Conservation (phyloP, 2,329 filamentous ascomycete genomes). For the Fusarium nematophilum region DNA sequence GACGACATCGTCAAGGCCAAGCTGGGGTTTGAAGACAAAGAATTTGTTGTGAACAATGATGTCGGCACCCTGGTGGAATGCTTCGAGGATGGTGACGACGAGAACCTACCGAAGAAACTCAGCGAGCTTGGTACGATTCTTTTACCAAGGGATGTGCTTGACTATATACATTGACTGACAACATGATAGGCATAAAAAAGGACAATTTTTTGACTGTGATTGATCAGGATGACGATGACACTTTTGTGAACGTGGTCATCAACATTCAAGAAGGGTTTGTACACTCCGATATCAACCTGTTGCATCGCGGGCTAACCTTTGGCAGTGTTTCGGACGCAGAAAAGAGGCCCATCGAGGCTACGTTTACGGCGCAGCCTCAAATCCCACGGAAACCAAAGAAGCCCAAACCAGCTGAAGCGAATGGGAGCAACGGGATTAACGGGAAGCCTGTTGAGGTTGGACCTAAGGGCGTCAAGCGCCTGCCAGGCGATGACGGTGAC, state of each 20-base stretch:
- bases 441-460: conserved; percentile 52
- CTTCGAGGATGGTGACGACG: conserved; percentile 78
- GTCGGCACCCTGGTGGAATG: conserved; percentile 76
- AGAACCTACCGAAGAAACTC: conserved; percentile 85
- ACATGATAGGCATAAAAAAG: conserved; percentile 68
- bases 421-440: conserved; percentile 54
- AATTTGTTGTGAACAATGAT: conserved; percentile 82
- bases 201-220: conserved; percentile 85
- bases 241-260: conserved; percentile 84
- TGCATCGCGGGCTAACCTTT: conserved; percentile 42
- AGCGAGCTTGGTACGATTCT: conserved; percentile 72
- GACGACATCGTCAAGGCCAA: conserved; percentile 76
- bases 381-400: conserved; percentile 67
- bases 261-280: conserved; percentile 72
- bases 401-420: conserved; percentile 50
- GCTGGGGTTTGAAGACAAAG: conserved; percentile 80
- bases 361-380: conserved; percentile 55
- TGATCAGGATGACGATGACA: conserved; percentile 81
- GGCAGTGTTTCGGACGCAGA: conserved; percentile 56
- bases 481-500: conserved; percentile 55
- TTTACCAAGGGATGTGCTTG: not conserved
- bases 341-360: conserved; percentile 66
- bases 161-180: conserved; percentile 26
- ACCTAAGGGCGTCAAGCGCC: conserved; percentile 59
- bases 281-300: not conserved